These are phyloP conservation scores for Huntiella abstrusa DNA, from an alignment of 2,329 filamentous ascomycete species.

Conservation along the genomic window DNA sequence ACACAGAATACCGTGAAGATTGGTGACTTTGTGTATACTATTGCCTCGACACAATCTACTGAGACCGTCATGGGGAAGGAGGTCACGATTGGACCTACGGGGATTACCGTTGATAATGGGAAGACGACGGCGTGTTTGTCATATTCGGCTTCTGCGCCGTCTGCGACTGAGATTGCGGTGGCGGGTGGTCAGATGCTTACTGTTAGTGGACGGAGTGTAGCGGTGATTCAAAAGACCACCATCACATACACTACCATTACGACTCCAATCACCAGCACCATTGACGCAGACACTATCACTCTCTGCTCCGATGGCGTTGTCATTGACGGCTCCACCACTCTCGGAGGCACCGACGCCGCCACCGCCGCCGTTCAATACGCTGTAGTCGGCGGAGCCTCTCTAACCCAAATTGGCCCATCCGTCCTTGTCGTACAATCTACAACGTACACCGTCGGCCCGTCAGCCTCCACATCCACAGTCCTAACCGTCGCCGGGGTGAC, in stretches of 20 bases:
- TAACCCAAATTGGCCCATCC: slow-evolving; percentile 30
- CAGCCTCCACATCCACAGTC: slow-evolving; percentile 24
- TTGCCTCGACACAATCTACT: slow-evolving; percentile 20
- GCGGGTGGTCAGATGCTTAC: slow-evolving; percentile 30
- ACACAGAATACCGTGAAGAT: slow-evolving; percentile 24
- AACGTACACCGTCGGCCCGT: slow-evolving; percentile 32
- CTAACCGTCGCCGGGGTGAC: slow-evolving; percentile 24
- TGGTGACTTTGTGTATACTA: slow-evolving; percentile 24
- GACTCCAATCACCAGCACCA: slow-evolving; percentile 19
- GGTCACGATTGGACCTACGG: slow-evolving; percentile 20
- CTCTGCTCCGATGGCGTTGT: slow-evolving; percentile 28
- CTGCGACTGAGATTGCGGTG: slow-evolving; percentile 26
- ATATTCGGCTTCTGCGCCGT: slow-evolving; percentile 17
- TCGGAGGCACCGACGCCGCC: slow-evolving; percentile 24
- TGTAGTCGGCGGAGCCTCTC: slow-evolving; percentile 32
- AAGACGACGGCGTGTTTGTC: slow-evolving; percentile 19
- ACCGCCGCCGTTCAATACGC: slow-evolving; percentile 23
- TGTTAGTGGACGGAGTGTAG: slow-evolving; percentile 22
- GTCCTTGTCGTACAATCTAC: slow-evolving; percentile 29
- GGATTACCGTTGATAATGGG: slow-evolving; percentile 19
- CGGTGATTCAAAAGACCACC: slow-evolving; percentile 24
- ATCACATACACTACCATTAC: slow-evolving; percentile 25
- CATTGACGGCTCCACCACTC: slow-evolving; percentile 20
- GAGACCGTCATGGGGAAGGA: slow-evolving; percentile 17
- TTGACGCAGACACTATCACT: slow-evolving; percentile 32